Conservation (phyloP, 768 basidiomycete genomes). For the Xerocomellus intermedius region DNA sequence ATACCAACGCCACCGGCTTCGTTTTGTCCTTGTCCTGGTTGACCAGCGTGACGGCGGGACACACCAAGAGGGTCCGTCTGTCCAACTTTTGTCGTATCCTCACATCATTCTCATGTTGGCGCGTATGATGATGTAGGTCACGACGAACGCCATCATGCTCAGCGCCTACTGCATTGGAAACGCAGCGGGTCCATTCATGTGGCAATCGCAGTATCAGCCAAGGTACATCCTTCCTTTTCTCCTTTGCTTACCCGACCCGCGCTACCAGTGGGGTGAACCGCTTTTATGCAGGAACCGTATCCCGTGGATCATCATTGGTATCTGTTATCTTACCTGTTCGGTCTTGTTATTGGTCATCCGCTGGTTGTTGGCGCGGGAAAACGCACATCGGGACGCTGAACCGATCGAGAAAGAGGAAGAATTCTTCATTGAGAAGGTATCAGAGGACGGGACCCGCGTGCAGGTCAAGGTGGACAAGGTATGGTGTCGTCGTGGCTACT, state of each 20-base stretch:
- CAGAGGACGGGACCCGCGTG: slow-evolving; percentile 50
- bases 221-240: slow-evolving; percentile 38
- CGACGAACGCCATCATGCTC: slow-evolving; percentile 67
- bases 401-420: slow-evolving; percentile 57
- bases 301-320: slow-evolving; percentile 75
- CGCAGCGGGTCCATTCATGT: slow-evolving; percentile 74
- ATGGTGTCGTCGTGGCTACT: background rate
- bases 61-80: slow-evolving; percentile 65
- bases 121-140: slow-evolving; percentile 14
- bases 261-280: background rate
- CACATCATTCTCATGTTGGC: background rate
- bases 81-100: slow-evolving; percentile 3
- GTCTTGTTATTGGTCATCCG: slow-evolving; percentile 50
- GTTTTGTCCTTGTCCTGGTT: slow-evolving; percentile 64
- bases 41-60: slow-evolving; percentile 62
- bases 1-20: slow-evolving; percentile 56
- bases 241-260: background rate
- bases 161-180: slow-evolving; percentile 69
- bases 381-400: slow-evolving; percentile 60
- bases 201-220: slow-evolving; percentile 65
- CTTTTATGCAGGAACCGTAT: slow-evolving; percentile 54
- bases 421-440: slow-evolving; percentile 53
- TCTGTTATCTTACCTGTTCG: slow-evolving; percentile 59
- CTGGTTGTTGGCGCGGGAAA: slow-evolving; percentile 54
- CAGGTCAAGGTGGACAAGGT: slow-evolving; percentile 69